Conservation (phyloP, 257 asterid species). For the Galeopsis tetrahit region DNA sequence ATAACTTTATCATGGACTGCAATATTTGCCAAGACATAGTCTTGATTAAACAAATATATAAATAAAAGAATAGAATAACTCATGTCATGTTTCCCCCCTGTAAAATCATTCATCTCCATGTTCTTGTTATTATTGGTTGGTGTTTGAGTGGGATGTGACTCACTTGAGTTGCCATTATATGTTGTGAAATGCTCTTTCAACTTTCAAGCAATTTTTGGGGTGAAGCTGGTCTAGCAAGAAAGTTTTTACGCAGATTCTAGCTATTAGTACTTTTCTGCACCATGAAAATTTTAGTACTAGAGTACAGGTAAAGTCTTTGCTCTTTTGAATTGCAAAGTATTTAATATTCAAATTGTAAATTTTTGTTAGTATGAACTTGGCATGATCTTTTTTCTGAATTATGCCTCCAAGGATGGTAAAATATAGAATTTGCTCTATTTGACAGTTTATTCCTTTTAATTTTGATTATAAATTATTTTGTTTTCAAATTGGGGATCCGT, state of each 20-base stretch:
- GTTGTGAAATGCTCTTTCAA: neutral
- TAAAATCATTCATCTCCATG: neutral
- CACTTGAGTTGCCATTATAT: neutral
- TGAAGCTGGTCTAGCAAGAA: conserved; percentile 16
- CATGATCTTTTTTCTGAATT: neutral
- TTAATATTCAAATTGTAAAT: conserved; percentile 11
- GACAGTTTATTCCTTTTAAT: neutral
- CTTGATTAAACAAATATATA: neutral
- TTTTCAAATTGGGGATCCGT: neutral
- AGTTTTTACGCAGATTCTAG: neutral
- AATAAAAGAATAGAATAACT: neutral
- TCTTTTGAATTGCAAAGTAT: neutral
- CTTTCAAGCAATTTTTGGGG: neutral
- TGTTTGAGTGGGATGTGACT: conserved; percentile 19
- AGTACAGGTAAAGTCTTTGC: no score
- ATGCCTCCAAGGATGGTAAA: neutral
- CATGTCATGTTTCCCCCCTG: neutral
- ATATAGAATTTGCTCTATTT: neutral
- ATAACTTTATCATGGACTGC: neutral
- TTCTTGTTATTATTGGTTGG: neutral
- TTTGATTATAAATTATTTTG: neutral
- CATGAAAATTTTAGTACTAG: no score
- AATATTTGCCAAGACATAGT: neutral
- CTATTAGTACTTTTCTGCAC: neutral
- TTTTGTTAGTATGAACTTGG: neutral